phyloP scores from a whole-genome alignment of 768 basidiomycete species.

The Grammothele lineata region DNA sequence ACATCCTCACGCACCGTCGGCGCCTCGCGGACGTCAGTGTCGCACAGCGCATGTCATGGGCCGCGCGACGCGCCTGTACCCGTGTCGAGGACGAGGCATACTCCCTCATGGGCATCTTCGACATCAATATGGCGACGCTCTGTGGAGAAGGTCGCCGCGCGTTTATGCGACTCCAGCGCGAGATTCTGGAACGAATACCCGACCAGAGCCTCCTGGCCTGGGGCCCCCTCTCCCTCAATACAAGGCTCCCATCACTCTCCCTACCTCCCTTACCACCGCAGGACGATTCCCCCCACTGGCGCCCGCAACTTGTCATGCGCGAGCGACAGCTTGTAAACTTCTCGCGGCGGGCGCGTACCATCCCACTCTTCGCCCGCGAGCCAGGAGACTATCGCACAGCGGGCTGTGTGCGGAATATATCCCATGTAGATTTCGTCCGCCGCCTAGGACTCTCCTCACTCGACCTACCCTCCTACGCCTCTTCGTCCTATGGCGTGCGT shows the following conservation, averaged over 20 bases:
- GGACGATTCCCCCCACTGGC: no score
- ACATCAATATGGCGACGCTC: slow-evolving; percentile 1
- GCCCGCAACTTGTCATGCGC: no score
- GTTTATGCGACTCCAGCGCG: slow-evolving; percentile 4
- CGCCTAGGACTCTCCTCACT: background rate
- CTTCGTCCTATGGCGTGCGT: background rate
- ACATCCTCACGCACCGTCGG: background rate
- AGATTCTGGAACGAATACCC: slow-evolving; percentile 3
- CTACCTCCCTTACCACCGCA: no score
- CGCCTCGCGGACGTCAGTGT: background rate
- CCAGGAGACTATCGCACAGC: background rate
- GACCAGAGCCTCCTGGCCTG: slow-evolving; percentile 11
- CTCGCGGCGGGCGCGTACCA: background rate
- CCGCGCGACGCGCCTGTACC: background rate
- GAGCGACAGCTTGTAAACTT: no score
- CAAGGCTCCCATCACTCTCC: no score
- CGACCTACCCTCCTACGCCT: background rate
- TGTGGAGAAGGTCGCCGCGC: slow-evolving; percentile 3
- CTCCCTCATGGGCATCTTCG: slow-evolving; percentile 5
- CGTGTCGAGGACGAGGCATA: slow-evolving; percentile 5
- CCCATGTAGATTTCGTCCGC: background rate
- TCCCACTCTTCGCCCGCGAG: background rate
- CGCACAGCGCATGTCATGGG: slow-evolving; percentile 1
- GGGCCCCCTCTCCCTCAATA: background rate
- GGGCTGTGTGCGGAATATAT: background rate